Percentiles rank a stretch among this genome's conserved stretches.
Conservation (phyloP, 306 rosid species). For the Lathyrus sativus region DNA sequence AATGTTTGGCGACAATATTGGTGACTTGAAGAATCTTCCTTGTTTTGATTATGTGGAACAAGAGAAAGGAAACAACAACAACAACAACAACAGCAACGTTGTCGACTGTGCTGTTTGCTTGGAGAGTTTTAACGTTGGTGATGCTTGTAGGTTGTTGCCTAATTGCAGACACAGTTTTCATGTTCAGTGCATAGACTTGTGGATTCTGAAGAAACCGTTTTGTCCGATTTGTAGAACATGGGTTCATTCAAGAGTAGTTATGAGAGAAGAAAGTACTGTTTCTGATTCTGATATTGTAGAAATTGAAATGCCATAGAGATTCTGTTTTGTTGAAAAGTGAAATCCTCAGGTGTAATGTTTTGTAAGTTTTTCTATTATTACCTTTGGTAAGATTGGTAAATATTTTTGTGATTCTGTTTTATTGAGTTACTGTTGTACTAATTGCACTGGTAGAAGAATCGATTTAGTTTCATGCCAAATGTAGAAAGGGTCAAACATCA, state of each 20-base stretch:
- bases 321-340: neutral
- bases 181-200: constrained; percentile 58
- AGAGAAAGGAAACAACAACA: constrained; percentile 41
- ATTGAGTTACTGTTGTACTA: neutral
- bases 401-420: neutral
- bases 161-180: constrained; percentile 62
- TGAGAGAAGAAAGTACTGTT: constrained; percentile 16
- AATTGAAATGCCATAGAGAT: constrained; percentile 34
- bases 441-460: constrained; percentile 1
- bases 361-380: neutral
- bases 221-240: constrained; percentile 66
- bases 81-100: constrained; percentile 46
- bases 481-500: constrained; percentile 12
- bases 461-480: neutral
- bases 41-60: constrained; percentile 50
- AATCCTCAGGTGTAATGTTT: neutral
- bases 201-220: constrained; percentile 59
- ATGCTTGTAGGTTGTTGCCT: constrained; percentile 61
- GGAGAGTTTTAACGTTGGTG: constrained; percentile 62
- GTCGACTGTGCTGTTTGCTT: constrained; percentile 70
- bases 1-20: constrained; percentile 35
- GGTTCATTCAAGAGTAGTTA: constrained; percentile 22
- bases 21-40: constrained; percentile 61
- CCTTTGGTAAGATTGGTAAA: neutral
- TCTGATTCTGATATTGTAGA: constrained; percentile 20